A percentile compares a stretch with the other conserved stretches of the same genome.
These are phyloP conservation scores for Candida silvicultrix DNA, from an alignment of 805 yeast genomes.

Conservation along the genomic window DNA sequence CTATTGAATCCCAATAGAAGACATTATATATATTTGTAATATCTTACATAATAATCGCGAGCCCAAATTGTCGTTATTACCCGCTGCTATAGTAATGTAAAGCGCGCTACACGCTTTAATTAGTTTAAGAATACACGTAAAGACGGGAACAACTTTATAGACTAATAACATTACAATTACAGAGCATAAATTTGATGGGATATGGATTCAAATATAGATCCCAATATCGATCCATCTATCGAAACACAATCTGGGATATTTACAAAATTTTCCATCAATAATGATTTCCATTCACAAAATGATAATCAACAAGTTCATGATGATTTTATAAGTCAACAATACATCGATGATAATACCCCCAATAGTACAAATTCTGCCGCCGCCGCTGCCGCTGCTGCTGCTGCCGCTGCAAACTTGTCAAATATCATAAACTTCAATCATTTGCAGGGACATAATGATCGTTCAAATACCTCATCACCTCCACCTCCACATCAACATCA, in stretches of 20 bases:
- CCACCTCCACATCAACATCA: neutral
- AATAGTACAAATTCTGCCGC: constrained; percentile 1
- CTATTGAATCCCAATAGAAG: too few species aligned
- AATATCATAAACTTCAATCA: constrained; percentile 19
- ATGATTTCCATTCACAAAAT: constrained; percentile 5
- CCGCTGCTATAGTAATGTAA: neutral
- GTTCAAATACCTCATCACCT: neutral
- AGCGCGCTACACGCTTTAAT: neutral
- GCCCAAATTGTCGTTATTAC: neutral
- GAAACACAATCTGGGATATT: constrained; percentile 15
- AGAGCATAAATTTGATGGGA: too few species aligned
- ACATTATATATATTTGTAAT: neutral
- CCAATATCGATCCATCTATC: constrained; percentile 13
- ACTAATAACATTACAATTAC: too few species aligned
- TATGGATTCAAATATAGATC: constrained; percentile 8
- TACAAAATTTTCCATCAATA: constrained; percentile 14
- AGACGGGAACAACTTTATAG: too few species aligned
- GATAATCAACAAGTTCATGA: constrained; percentile 3
- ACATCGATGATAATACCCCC: neutral
- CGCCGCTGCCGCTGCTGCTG: constrained; percentile 13
- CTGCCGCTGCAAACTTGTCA: constrained; percentile 20
- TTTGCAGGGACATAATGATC: constrained; percentile 4
- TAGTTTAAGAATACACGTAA: neutral
- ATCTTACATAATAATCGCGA: neutral
- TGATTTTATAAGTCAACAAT: neutral